These are phyloP conservation scores for Aureobasidium sp. DNA, from an alignment of 2,329 filamentous ascomycete species.

Conservation along the genomic window DNA sequence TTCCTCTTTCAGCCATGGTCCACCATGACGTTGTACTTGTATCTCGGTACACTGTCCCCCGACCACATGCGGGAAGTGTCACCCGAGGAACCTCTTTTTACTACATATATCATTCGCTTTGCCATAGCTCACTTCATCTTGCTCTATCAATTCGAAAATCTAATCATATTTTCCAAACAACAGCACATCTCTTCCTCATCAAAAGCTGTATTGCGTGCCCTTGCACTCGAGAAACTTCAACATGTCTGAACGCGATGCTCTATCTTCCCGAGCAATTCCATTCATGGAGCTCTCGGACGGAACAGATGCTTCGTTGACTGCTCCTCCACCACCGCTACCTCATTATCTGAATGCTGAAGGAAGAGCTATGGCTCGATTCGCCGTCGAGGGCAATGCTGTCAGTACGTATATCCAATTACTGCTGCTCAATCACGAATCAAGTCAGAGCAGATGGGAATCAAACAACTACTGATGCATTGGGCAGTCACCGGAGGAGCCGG, in stretches of 20 bases:
- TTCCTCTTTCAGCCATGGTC: background rate
- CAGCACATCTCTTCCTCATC: background rate
- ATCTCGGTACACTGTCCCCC: background rate
- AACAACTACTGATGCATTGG: background rate
- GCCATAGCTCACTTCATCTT: background rate
- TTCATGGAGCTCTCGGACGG: constrained; percentile 44
- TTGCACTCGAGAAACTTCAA: background rate
- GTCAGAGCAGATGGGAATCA: too few species aligned
- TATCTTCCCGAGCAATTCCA: constrained; percentile 37
- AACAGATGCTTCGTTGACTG: constrained; percentile 33
- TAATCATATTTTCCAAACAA: too few species aligned
- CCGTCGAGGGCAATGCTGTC: constrained; percentile 46
- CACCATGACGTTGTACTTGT: background rate
- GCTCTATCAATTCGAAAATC: background rate
- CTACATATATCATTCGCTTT: background rate
- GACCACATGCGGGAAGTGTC: background rate
- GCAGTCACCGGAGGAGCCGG: constrained; percentile 61
- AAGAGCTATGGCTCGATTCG: constrained; percentile 41
- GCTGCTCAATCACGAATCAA: background rate
- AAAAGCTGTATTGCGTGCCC: background rate
- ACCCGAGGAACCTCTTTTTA: background rate
- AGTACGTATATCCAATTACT: constrained; percentile 31
- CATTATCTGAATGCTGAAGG: constrained; percentile 34
- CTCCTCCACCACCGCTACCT: constrained; percentile 37
- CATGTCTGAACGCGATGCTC: constrained; percentile 34